Evolutionary conservation across 2,329 filamentous ascomycete genomes (phyloP).

Genomic region (Biscogniauxia marginata): DNA sequence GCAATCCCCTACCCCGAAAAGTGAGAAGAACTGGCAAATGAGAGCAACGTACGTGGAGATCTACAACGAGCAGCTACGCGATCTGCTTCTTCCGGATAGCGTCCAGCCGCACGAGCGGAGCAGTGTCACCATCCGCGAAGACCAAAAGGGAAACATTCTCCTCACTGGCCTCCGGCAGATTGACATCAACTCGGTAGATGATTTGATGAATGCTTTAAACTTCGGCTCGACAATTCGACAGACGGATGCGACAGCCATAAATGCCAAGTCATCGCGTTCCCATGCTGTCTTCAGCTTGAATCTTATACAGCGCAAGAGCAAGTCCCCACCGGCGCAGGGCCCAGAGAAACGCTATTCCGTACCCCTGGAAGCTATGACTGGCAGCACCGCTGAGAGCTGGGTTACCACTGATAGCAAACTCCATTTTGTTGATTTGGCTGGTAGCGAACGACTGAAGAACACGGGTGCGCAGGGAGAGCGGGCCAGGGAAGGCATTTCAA

Average conservation of each 20-base stretch:
- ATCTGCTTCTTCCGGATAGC: conserved; percentile 79
- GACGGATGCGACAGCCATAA: conserved; percentile 95
- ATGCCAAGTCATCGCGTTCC: conserved; percentile 94
- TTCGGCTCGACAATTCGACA: conserved; percentile 93
- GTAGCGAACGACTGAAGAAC: conserved; percentile 95
- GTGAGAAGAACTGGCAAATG: conserved; percentile 82
- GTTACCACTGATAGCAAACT: conserved; percentile 96
- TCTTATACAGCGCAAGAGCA: conserved; percentile 78
- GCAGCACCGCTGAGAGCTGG: conserved; percentile 55
- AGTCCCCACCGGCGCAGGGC: conserved; percentile 48
- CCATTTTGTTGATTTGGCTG: conserved; percentile 96
- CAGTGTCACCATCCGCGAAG: conserved; percentile 88
- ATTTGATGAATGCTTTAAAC: conserved; percentile 83
- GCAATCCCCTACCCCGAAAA: conserved; percentile 42
- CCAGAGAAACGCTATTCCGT: conserved; percentile 85
- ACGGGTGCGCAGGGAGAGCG: conserved; percentile 93
- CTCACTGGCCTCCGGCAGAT: conserved; percentile 87
- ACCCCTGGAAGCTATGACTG: conserved; percentile 75
- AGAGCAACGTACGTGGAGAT: conserved; percentile 96
- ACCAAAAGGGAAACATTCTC: conserved; percentile 90
- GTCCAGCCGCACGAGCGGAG: conserved; percentile 68
- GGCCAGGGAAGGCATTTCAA: conserved; percentile 94
- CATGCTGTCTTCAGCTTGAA: conserved; percentile 97
- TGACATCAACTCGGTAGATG: conserved; percentile 86
- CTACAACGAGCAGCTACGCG: conserved; percentile 94